A percentile compares a stretch with the other conserved stretches of the same genome.
phyloP scores from a whole-genome alignment of 1,139 yeast species.

The Scheffersomyces insectosa region DNA sequence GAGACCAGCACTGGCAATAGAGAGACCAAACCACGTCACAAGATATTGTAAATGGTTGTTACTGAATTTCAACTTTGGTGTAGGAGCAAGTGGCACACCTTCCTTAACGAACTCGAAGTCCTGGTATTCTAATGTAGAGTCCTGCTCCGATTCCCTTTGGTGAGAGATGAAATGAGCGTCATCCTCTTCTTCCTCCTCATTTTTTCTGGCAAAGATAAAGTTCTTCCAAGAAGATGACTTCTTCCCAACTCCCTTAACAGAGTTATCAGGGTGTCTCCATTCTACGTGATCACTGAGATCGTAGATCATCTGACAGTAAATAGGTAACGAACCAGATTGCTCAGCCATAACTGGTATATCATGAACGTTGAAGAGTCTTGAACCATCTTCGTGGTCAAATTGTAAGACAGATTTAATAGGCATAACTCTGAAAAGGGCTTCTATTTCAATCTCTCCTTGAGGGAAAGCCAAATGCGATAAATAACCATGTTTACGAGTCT shows the following conservation, averaged over 20 bases:
- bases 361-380: slow-evolving; percentile 66
- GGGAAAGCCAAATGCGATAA: slow-evolving; percentile 71
- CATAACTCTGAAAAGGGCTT: slow-evolving; percentile 71
- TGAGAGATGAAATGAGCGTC: slow-evolving; percentile 19
- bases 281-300: slow-evolving; percentile 64
- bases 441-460: slow-evolving; percentile 69
- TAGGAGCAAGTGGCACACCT: slow-evolving; percentile 89
- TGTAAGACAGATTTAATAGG: slow-evolving; percentile 73
- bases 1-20: slow-evolving; percentile 67
- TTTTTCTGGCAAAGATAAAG: slow-evolving; percentile 4
- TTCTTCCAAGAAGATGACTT: slow-evolving; percentile 13
- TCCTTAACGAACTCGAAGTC: slow-evolving; percentile 59
- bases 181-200: slow-evolving; percentile 7
- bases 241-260: slow-evolving; percentile 4
- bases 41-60: slow-evolving; percentile 92
- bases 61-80: slow-evolving; percentile 74
- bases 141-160: slow-evolving; percentile 18
- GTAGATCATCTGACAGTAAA: slow-evolving; percentile 75
- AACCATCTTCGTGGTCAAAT: slow-evolving; percentile 67
- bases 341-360: slow-evolving; percentile 82
- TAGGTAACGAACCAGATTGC: slow-evolving; percentile 65
- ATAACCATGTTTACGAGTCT: slow-evolving; percentile 48
- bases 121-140: slow-evolving; percentile 40
- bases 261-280: slow-evolving; percentile 30
- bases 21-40: slow-evolving; percentile 92